Evolutionary conservation across 2,329 filamentous ascomycete genomes (phyloP).

Genomic region (Curvularia sp.): DNA sequence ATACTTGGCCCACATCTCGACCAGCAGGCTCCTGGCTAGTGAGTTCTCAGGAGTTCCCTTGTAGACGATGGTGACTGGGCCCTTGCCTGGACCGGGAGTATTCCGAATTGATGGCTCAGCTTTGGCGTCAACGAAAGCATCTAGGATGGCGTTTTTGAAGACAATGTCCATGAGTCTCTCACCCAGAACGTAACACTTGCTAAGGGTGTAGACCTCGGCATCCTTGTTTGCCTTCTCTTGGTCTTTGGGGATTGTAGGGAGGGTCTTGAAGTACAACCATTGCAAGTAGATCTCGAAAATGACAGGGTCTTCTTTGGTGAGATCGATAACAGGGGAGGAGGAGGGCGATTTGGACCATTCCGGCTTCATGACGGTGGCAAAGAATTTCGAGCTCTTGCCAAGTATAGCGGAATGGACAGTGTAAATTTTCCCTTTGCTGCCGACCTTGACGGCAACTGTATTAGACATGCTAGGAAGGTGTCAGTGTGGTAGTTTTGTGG

Average conservation of each 20-base stretch:
- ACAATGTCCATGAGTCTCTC: background rate
- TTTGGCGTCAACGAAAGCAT: background rate
- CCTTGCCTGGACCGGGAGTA: background rate
- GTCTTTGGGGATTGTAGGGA: background rate
- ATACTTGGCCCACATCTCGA: background rate
- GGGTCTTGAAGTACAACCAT: background rate
- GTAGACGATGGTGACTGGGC: background rate
- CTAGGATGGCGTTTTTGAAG: background rate
- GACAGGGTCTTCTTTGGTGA: background rate
- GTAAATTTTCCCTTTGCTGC: background rate
- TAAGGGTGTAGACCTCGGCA: background rate
- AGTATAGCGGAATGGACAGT: background rate
- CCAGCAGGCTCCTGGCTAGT: background rate
- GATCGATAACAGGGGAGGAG: background rate
- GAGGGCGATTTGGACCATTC: background rate
- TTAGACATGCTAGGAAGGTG: background rate
- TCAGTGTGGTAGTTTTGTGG: background rate
- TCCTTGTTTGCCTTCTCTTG: background rate
- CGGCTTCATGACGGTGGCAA: background rate
- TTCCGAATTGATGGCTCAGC: too few relatives aligned
- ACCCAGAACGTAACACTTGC: background rate
- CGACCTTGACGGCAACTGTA: background rate
- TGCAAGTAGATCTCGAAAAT: background rate
- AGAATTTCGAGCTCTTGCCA: slow-evolving; percentile 1
- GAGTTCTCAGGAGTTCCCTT: background rate